Conservation (phyloP, 768 basidiomycete genomes). For the Tephrocybe sp. region DNA sequence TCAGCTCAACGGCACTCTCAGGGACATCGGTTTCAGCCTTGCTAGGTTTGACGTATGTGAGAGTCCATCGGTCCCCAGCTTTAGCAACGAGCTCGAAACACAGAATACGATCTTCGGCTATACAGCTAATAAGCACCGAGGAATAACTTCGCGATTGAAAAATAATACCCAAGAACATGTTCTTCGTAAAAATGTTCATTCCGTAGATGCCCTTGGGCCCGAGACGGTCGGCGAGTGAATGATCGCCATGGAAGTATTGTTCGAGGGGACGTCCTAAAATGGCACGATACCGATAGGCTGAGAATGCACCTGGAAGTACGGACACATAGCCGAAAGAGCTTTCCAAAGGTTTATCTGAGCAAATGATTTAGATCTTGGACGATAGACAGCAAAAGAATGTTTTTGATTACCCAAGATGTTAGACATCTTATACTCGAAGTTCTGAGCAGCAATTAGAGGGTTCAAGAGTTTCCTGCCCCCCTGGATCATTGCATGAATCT, state of each 20-base stretch:
- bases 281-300: conserved; percentile 91
- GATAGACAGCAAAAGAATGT: background rate
- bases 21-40: conserved; percentile 98
- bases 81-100: conserved; percentile 98
- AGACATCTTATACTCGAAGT: conserved; percentile 98
- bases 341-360: conserved; percentile 90
- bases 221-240: conserved; percentile 86
- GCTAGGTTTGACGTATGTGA: conserved; percentile 90
- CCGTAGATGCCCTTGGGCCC: conserved; percentile 94
- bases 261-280: conserved; percentile 87
- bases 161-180: conserved; percentile 52
- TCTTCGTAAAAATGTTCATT: conserved; percentile 97
- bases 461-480: conserved; percentile 91
- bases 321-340: conserved; percentile 96
- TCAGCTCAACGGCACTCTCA: conserved; percentile 87
- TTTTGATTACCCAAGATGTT: conserved; percentile 78
- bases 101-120: conserved; percentile 92
- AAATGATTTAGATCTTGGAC: background rate
- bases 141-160: background rate
- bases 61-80: conserved; percentile 80
- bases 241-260: conserved; percentile 87
- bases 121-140: conserved; percentile 3
- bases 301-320: conserved; percentile 95
- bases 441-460: conserved; percentile 91
- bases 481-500: conserved; percentile 96